Conservation (phyloP, 768 basidiomycete genomes). For the Leccinum subtestaceum region DNA sequence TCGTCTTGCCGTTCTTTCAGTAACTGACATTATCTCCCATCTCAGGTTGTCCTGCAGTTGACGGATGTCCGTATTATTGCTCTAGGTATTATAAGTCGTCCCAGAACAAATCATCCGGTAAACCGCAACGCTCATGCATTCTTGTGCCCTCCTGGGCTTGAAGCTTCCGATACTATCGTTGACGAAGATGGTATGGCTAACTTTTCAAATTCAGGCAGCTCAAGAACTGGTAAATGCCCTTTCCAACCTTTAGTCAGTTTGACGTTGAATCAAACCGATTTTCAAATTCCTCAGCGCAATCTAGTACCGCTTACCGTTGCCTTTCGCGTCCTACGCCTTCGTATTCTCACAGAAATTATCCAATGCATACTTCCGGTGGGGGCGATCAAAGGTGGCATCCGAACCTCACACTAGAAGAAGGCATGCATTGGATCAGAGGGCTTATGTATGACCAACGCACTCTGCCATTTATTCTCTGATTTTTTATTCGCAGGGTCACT, state of each 20-base stretch:
- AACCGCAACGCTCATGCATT: constrained; percentile 70
- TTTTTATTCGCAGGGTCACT: constrained; percentile 47
- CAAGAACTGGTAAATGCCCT: constrained; percentile 3
- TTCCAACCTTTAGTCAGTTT: background rate
- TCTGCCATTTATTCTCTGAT: constrained; percentile 5
- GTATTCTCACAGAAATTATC: constrained; percentile 57
- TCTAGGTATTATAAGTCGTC: constrained; percentile 61
- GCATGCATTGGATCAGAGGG: constrained; percentile 70
- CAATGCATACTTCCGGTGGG: constrained; percentile 69
- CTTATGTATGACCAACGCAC: constrained; percentile 50
- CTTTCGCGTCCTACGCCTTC: constrained; percentile 59
- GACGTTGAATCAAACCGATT: background rate
- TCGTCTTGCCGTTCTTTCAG: constrained; percentile 1
- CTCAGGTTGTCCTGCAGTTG: constrained; percentile 65
- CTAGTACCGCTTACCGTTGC: constrained; percentile 35
- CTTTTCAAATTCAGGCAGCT: constrained; percentile 5
- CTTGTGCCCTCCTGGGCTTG: constrained; percentile 67
- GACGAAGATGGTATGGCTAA: background rate
- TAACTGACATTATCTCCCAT: constrained; percentile 5
- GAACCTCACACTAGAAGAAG: constrained; percentile 53
- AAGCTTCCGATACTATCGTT: constrained; percentile 21
- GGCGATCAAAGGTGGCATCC: constrained; percentile 62
- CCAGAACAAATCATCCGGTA: constrained; percentile 51
- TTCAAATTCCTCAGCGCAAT: constrained; percentile 3
- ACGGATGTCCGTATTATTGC: constrained; percentile 71